Base-by-base conservation (phyloP, 192 early-diverging fungal species). In the Pilaira anomala region DNA sequence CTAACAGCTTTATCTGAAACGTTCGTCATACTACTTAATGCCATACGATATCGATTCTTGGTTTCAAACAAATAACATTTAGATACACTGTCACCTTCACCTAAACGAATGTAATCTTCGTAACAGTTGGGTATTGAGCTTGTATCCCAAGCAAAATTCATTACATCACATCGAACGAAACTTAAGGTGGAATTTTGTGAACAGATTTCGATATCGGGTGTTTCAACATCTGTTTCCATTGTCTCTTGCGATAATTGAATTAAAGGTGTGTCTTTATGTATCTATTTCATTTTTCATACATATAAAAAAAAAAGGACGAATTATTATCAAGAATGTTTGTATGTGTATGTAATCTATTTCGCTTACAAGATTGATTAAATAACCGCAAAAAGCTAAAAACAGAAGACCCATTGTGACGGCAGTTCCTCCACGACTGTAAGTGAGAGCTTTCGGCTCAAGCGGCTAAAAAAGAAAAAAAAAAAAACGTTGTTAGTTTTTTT, bases 11-110 rank as follows among this genome's bases (percentile, higher is more conserved):
- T 16, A 3, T 6, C 8, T 2, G 24, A 19, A 16, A 19, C 9
- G 16, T 42, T 12, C 6, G 18, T 13, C 21, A 11, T 21, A 8
- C n/a, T 36, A 7, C 16, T 2, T 3, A 26, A 13, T 16, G 44
- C 18, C 59, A 61, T 61, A 12, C 7, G 16, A 19, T 9, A 61
- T 7, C 3, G n/a, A 16, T 21, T 16, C 13, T 30, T 61, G n/a
- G 42, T n/a, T 48, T 48, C 44, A 46, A 61, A 48, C 59, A 48
- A 21, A 46, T 61, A 61, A 29, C 59, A 61, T 46, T 48, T 29
- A 1, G 42, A 12, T n/a, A 11, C 21, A 3, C 7, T 1, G 1
- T 8, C 19, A 26, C 5, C 19, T 9, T 14, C 7, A 26, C 7
- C 42, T 29, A 0, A 21, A 46, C 28, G 4, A 7, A 18, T 18